These are phyloP conservation scores for Benincasa hispida DNA, from an alignment of 306 rosid species.

Conservation along the genomic window DNA sequence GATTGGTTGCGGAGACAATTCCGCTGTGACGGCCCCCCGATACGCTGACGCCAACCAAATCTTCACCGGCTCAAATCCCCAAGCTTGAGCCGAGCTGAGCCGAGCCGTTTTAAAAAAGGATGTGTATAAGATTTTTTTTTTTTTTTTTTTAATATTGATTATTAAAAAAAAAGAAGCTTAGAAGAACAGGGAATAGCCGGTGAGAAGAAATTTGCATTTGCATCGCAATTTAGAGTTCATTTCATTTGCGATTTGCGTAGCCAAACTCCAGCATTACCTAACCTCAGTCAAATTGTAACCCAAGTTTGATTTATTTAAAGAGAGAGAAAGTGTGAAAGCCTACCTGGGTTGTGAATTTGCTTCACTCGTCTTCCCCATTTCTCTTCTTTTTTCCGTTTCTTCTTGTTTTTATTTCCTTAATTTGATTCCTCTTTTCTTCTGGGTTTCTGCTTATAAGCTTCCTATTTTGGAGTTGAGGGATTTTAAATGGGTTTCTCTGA, in stretches of 20 bases:
- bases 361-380: not conserved
- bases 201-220: not conserved
- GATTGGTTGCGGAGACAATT: not conserved
- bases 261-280: conserved; percentile 3
- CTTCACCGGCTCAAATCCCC: not conserved
- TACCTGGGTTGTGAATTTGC: not conserved
- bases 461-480: not conserved
- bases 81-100: not conserved
- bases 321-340: not conserved
- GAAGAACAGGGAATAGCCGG: not conserved
- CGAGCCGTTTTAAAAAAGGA: not conserved
- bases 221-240: conserved; percentile 2
- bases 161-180: not conserved
- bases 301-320: conserved; percentile 12
- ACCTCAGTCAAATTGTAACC: conserved; percentile 14
- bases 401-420: not conserved
- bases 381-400: not conserved
- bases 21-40: not conserved
- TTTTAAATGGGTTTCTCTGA: not conserved
- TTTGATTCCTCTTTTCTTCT: not conserved
- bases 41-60: not conserved
- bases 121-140: not conserved
- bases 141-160: not conserved
- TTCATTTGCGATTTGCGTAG: not conserved
- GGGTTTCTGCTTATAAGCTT: not conserved